These are phyloP conservation scores for Talaromyces sp. DNA, from an alignment of 2,329 filamentous ascomycete genomes.

Conservation along the genomic window DNA sequence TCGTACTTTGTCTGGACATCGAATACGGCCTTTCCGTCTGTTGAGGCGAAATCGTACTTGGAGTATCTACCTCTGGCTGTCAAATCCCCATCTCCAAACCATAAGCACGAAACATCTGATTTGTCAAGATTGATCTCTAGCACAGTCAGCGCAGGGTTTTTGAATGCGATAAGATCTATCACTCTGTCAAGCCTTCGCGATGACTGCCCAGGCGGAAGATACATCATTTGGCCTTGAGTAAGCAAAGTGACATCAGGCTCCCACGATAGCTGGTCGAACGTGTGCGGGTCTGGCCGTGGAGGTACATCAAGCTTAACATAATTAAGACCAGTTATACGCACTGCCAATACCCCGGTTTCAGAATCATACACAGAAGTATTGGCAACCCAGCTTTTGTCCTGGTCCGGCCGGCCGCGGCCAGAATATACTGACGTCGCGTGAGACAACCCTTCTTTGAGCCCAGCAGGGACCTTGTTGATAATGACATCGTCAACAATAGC, in stretches of 20 bases:
- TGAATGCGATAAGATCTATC: neutral
- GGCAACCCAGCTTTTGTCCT: neutral
- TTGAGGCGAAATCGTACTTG: neutral
- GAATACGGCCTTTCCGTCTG: neutral
- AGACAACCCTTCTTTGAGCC: neutral
- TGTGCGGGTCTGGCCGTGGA: neutral
- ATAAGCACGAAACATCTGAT: neutral
- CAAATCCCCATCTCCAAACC: neutral
- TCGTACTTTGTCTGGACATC: neutral
- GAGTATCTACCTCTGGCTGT: neutral
- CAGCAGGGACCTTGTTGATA: neutral
- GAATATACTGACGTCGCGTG: neutral
- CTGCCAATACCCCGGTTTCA: neutral
- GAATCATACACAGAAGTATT: neutral
- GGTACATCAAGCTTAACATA: neutral
- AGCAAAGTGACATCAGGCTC: neutral
- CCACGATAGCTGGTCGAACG: neutral
- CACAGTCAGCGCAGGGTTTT: neutral
- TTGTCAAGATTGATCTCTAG: neutral
- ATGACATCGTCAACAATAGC: neutral
- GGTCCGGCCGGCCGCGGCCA: neutral
- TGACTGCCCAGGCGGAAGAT: neutral
- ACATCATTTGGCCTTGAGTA: neutral
- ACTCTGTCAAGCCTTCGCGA: neutral
- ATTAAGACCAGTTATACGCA: neutral